Conservation (phyloP, 805 yeast species). For the Kuraishia hungarica region DNA sequence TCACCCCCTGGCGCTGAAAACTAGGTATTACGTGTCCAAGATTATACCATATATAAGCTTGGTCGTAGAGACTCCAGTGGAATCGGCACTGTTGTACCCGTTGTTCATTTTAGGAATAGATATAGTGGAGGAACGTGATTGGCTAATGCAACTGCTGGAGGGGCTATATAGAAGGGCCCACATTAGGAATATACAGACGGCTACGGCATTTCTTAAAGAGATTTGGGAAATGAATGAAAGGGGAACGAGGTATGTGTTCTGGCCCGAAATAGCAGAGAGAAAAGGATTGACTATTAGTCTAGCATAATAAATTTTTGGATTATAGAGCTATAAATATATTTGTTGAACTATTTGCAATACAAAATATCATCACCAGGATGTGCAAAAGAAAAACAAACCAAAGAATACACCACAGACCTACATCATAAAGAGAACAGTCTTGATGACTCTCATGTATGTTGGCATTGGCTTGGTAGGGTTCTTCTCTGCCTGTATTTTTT, state of each 20-base stretch:
- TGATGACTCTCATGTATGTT: background rate
- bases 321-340: too few species aligned
- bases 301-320: background rate
- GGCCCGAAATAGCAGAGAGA: constrained; percentile 1
- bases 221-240: background rate
- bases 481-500: background rate
- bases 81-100: background rate
- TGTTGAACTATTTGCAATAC: background rate
- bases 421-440: background rate
- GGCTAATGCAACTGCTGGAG: background rate
- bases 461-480: background rate
- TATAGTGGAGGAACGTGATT: background rate
- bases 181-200: background rate
- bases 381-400: background rate
- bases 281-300: background rate
- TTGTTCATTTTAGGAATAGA: constrained; percentile 1
- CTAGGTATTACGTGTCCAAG: background rate
- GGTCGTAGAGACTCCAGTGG: background rate
- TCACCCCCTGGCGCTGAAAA: constrained; percentile 1
- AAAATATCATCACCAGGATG: background rate
- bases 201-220: background rate
- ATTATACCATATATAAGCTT: background rate
- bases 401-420: background rate
- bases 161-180: background rate
- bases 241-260: constrained; percentile 1